Evolutionary conservation across 225 moss, liverwort and hornwort genomes (phyloP).

Genomic region (Polytrichum formosum): DNA sequence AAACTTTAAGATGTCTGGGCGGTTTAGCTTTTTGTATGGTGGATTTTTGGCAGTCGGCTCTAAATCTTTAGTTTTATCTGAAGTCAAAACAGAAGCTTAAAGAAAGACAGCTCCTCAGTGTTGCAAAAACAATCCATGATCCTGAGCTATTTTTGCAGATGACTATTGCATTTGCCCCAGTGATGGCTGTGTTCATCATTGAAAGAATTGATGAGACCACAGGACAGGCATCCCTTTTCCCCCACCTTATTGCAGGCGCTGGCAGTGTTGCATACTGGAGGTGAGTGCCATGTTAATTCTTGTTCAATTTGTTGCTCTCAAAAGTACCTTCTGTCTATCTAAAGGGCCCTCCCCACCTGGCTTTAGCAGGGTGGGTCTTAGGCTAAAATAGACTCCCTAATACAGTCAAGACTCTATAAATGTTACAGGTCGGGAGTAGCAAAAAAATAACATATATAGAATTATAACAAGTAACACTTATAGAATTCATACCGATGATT

Average conservation of each 20-base stretch:
- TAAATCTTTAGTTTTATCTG: neutral
- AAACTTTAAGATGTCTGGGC: too few relatives aligned
- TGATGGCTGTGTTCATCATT: slow-evolving; percentile 98
- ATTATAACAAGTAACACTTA: too few relatives aligned
- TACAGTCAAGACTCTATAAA: too few relatives aligned
- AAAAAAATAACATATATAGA: too few relatives aligned
- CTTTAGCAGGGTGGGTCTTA: too few relatives aligned
- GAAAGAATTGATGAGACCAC: slow-evolving; percentile 92
- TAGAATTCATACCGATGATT: too few relatives aligned
- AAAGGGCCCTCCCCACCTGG: too few relatives aligned
- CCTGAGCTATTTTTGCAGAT: slow-evolving; percentile 61
- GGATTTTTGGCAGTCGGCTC: too few relatives aligned
- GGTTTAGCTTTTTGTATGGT: too few relatives aligned
- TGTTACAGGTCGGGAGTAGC: too few relatives aligned
- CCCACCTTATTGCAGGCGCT: slow-evolving; percentile 77
- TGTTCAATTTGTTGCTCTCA: neutral
- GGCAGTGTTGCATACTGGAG: slow-evolving; percentile 92
- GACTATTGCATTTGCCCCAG: slow-evolving; percentile 91
- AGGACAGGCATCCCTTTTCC: slow-evolving; percentile 79
- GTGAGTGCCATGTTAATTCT: slow-evolving; percentile 29
- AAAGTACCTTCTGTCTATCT: neutral
- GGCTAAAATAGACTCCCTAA: too few relatives aligned
- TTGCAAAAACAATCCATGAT: neutral
- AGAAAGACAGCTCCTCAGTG: too few relatives aligned
- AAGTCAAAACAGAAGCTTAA: neutral